Evolutionary conservation across 768 basidiomycete genomes (phyloP).

Genomic region (Lactifluus rugatus): DNA sequence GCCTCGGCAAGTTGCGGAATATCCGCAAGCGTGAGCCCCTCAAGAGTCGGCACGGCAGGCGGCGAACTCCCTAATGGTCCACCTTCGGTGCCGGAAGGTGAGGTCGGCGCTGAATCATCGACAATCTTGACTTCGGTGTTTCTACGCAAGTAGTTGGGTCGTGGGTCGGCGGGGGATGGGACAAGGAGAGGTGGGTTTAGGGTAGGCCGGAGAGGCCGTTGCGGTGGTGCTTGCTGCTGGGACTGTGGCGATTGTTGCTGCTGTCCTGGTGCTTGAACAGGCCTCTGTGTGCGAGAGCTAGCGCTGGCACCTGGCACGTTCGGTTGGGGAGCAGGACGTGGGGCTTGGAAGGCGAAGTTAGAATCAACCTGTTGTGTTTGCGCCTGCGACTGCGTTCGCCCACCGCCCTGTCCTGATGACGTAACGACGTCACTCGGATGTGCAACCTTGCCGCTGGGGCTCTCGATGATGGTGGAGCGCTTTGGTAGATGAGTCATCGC

Average conservation of each 20-base stretch:
- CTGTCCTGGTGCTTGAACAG: conserved; percentile 23
- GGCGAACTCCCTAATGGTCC: conserved; percentile 13
- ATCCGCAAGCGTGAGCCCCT: conserved; percentile 87
- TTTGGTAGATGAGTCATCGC: conserved; percentile 88
- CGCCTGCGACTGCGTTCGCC: conserved; percentile 38
- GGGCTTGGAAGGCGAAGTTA: neutral
- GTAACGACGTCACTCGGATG: conserved; percentile 55
- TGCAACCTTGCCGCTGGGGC: conserved; percentile 80
- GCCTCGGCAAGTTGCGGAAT: conserved; percentile 89
- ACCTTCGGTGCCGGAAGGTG: conserved; percentile 44
- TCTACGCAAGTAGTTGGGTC: conserved; percentile 64
- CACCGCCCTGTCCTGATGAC: conserved; percentile 24
- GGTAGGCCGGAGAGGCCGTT: conserved; percentile 28
- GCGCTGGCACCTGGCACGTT: neutral
- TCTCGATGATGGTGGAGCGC: conserved; percentile 92
- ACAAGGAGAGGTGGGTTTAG: conserved; percentile 31
- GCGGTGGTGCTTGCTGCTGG: conserved; percentile 22
- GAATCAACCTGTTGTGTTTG: conserved; percentile 23
- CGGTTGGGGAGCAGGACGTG: conserved; percentile 11
- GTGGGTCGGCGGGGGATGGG: conserved; percentile 40
- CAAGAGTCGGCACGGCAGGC: conserved; percentile 30
- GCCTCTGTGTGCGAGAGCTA: conserved; percentile 5
- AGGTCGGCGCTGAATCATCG: conserved; percentile 67
- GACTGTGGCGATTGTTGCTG: conserved; percentile 12
- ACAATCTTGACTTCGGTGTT: conserved; percentile 87